Conservation (phyloP, 148 eudicot genomes). For the Camellia granthamiana region DNA sequence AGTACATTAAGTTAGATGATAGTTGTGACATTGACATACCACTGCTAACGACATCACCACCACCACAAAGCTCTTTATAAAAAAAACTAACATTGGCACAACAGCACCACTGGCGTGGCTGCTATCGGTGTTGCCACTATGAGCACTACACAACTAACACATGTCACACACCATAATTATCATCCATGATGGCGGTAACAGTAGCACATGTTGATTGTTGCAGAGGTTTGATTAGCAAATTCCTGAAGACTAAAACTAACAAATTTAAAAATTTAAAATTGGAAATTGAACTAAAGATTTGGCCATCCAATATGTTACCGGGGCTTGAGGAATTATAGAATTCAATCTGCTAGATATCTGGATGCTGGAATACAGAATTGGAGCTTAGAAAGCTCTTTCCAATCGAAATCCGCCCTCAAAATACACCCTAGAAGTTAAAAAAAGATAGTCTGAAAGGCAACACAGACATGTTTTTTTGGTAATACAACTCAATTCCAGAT, state of each 20-base stretch:
- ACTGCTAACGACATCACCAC: not conserved
- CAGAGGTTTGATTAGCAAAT: not conserved
- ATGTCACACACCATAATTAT: no score
- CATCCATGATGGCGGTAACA: not conserved
- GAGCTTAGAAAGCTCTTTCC: not conserved
- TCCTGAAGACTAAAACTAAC: not conserved
- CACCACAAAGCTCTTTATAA: not conserved
- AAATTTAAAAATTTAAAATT: not conserved
- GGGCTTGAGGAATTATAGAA: no score
- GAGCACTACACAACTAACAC: no score
- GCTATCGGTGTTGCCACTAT: no score
- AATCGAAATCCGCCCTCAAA: not conserved
- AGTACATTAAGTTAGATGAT: no score
- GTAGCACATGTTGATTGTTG: not conserved
- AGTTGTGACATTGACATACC: no score
- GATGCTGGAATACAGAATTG: no score
- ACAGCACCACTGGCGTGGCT: no score
- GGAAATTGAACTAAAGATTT: not conserved
- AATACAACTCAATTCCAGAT: not conserved
- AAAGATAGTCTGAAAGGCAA: not conserved
- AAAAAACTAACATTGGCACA: not conserved
- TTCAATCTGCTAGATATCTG: no score
- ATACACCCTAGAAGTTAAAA: not conserved
- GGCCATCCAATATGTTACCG: no score
- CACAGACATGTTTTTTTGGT: no score